Evolutionary conservation across 257 asterid species (phyloP).

Genomic region (Striga asiatica): DNA sequence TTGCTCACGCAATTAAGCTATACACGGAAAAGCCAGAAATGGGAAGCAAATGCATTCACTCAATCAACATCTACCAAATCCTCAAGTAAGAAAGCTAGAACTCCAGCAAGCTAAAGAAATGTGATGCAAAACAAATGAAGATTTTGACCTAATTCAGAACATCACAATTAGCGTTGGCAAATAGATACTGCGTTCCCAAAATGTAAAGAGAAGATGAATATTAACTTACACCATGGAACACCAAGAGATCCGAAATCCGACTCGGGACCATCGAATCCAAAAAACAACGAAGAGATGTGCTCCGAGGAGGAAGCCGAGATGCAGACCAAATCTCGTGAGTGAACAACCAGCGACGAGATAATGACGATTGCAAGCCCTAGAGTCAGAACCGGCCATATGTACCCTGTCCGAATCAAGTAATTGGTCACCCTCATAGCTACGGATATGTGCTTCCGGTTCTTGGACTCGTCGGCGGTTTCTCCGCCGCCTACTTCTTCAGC

Average conservation of each 20-base stretch:
- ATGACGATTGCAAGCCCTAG: conserved; percentile 32
- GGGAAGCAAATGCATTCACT: neutral
- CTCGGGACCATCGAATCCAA: conserved; percentile 50
- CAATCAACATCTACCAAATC: neutral
- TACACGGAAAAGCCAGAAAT: no score
- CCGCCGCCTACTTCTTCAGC: conserved; percentile 26
- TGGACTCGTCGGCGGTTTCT: conserved; percentile 49
- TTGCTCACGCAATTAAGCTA: neutral
- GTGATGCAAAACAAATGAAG: neutral
- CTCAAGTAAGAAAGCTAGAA: neutral
- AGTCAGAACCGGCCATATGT: conserved; percentile 44
- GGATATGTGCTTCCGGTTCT: conserved; percentile 49
- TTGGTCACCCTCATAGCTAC: conserved; percentile 28
- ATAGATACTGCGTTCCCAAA: neutral
- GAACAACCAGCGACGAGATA: conserved; percentile 29
- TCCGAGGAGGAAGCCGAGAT: conserved; percentile 48
- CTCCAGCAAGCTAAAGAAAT: neutral
- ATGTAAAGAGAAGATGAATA: conserved; percentile 6
- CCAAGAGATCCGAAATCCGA: conserved; percentile 87
- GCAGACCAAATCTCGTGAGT: conserved; percentile 55
- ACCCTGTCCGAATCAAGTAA: conserved; percentile 53
- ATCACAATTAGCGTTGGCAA: neutral
- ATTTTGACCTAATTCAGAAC: neutral
- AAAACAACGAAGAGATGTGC: conserved; percentile 49
- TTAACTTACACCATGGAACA: conserved; percentile 80